Evolutionary conservation across 2,329 filamentous ascomycete species (phyloP), one percentile per base, ranked within the genome.

Genomic region (Davidsoniella australis): DNA sequence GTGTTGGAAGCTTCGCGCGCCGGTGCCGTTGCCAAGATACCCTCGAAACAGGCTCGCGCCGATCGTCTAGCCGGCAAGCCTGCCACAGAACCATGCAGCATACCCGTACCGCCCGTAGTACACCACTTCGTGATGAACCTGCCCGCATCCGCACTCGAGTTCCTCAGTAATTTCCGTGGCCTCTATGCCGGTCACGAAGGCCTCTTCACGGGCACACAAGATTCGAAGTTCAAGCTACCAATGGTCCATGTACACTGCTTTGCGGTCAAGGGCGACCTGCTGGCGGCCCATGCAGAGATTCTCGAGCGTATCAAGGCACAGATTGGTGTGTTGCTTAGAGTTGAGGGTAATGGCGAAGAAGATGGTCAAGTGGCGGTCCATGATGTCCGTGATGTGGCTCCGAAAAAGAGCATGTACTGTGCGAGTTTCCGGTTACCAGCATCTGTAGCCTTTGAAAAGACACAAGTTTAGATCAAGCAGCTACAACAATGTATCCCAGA

Each of bases 101-200:
- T 77, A 24, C 66, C 69, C 9, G 70, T 87, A 42, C 89, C 89
- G 2, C 72, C 72, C 2, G 80, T 80, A 37, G 85, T 96, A 61
- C 74, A 79, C n/a, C 91, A 96, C 67, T 98, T 88, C 62, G 83
- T 96, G 56, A 95, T 98, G 85, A 98, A 98, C 65, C 80, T 98
- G 14, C 91, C 91, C 0, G 91, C 88, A 1, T 83, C 79, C 1
- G 89, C 91, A 1, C 80, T 91, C 53, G 80, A 83, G 52, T 98
- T 98, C 61, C 71, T 95, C 18, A 48, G 48, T 26, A 60, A 58
- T 68, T 93, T 87, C 69, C 75, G 78, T 17, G 89, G 91, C 4
- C 64, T 94, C 14, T 96, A 95, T 61, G 66, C 74, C n/a, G 78
- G 78, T 2, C 71, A 76, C 20, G 78, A 87, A 61, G 54, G 63